Base-by-base conservation (phyloP, 192 early-diverging fungal genomes). In the Spizellomyces sp. region DNA sequence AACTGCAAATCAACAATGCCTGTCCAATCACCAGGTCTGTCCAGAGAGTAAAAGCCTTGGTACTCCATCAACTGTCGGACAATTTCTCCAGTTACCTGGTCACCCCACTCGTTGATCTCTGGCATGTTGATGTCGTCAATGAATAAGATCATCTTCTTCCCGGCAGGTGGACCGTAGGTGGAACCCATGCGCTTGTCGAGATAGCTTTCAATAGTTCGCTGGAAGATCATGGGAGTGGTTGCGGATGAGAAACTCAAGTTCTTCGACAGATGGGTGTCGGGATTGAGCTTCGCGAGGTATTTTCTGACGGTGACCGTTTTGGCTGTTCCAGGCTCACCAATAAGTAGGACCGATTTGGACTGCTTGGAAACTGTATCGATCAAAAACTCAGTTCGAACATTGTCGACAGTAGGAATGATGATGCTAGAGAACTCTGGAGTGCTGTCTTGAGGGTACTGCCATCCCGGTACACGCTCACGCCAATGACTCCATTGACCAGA, bases 81-180 rank as follows among this genome's bases (percentile, higher is more conserved):
- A 66, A 88, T 78, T 71, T 88, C 87, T 55, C 81, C 81, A 4
- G 87, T 88, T 9, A 88, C 81, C 69, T 88, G 87, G 68, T 88
- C 87, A 47, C 87, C 87, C 87, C 87, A 88, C 67, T 88, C 86
- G 73, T 88, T 88, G 71, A 88, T 88, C 62, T 88, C 87, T 21
- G 87, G 87, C 86, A 88, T 88, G 64, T 88, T 88, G 62, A 88
- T 78, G 64, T 88, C 87, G 74, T 88, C 87, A 59, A 88, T 80
- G 66, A 88, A 88, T 15, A 88, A 67, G 9, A 82, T 78, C 87
- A 88, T 88, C 62, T 86, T 88, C 64, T 88, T 88, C 27, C 87
- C 87, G 45, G 86, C 86, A 14, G 87, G 87, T 6, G 87, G 87
- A 10, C 87, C 87, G 66, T 88, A 88, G 0, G 87, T 88, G 0